Percentiles rank a stretch among this genome's conserved stretches.
These are phyloP conservation scores for Ganoderma lucidum DNA, from an alignment of 1,284 basidiomycete genomes.

Conservation along the genomic window DNA sequence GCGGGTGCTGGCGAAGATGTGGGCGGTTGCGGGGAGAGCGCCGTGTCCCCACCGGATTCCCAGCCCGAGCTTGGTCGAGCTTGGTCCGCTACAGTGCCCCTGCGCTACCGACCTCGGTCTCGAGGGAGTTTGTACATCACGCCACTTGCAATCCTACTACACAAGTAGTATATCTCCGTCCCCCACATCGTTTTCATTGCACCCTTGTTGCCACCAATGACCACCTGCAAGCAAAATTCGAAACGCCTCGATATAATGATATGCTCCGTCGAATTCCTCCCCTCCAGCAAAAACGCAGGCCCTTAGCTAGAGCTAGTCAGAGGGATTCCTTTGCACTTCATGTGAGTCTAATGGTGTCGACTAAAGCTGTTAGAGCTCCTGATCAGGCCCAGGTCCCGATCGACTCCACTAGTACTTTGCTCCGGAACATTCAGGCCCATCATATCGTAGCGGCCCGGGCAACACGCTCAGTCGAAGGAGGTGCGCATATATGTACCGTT, in stretches of 20 bases:
- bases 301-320: neutral
- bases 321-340: neutral
- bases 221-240: neutral
- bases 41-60: slow-evolving; percentile 8
- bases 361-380: no score
- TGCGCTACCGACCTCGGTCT: neutral
- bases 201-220: neutral
- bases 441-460: no score
- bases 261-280: neutral
- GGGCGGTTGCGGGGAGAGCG: slow-evolving; percentile 29
- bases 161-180: neutral
- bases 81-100: neutral
- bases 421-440: no score
- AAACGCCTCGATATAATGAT: neutral
- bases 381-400: no score
- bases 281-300: neutral
- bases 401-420: no score
- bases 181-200: neutral
- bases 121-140: neutral
- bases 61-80: neutral
- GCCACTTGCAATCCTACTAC: neutral
- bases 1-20: slow-evolving; percentile 19
- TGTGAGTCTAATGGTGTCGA: no score
- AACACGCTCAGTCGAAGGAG: neutral
- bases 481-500: neutral